Conservation (phyloP, 2,329 filamentous ascomycete genomes). For the Coniella vitis region DNA sequence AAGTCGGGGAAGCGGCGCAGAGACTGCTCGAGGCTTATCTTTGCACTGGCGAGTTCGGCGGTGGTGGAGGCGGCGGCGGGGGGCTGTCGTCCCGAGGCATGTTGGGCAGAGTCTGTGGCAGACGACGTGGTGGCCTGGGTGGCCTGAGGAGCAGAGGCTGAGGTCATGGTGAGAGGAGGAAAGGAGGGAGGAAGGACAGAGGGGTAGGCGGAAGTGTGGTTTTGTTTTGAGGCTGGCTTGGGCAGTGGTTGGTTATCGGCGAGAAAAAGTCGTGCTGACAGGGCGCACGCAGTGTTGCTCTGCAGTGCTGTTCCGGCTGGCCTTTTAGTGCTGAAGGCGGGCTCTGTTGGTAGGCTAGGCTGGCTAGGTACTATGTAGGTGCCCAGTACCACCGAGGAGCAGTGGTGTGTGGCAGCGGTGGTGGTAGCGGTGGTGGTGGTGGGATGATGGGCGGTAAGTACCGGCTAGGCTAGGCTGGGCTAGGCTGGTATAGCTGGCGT, state of each 20-base stretch:
- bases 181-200: constrained; percentile 21
- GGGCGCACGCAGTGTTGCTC: constrained; percentile 3
- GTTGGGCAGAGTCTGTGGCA: constrained; percentile 28
- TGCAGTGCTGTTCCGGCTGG: neutral
- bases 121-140: constrained; percentile 24
- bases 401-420: too few relatives aligned
- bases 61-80: constrained; percentile 53
- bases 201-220: constrained; percentile 11
- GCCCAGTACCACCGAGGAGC: too few relatives aligned
- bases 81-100: constrained; percentile 60
- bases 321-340: neutral
- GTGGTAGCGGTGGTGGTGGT: neutral
- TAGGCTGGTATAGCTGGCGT: neutral
- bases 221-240: neutral
- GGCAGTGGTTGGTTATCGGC: neutral
- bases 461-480: neutral
- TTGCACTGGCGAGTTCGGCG: constrained; percentile 61
- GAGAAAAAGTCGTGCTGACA: neutral
- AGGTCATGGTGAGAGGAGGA: constrained; percentile 29
- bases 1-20: constrained; percentile 89
- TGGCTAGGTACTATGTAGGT: neutral
- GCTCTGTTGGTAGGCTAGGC: neutral
- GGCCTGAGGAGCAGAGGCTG: constrained; percentile 22
- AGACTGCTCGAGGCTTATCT: constrained; percentile 62
- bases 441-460: neutral